These are phyloP conservation scores for Hyphopichia pseudoburtonii DNA, from an alignment of 1,139 yeast genomes.

Conservation along the genomic window DNA sequence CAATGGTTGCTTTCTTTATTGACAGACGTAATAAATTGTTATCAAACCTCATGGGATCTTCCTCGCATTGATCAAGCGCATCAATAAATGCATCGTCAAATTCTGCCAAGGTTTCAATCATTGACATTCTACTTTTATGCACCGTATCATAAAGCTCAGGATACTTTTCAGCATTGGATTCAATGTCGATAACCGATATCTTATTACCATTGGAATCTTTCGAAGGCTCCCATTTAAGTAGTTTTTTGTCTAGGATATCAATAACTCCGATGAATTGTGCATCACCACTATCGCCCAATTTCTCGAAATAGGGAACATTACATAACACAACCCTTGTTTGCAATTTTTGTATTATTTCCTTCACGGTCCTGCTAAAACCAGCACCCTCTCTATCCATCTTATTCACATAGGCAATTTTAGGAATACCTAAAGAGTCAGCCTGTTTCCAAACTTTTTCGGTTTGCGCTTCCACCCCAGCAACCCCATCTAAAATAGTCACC, in stretches of 20 bases:
- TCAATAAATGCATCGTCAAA: slow-evolving; percentile 76
- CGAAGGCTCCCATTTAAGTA: slow-evolving; percentile 59
- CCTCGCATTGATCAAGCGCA: slow-evolving; percentile 69
- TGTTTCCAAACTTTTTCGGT: slow-evolving; percentile 97
- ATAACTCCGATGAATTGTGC: slow-evolving; percentile 72
- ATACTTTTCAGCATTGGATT: slow-evolving; percentile 22
- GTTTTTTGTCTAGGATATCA: slow-evolving; percentile 70
- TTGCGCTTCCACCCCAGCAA: slow-evolving; percentile 98
- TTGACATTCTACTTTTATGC: slow-evolving; percentile 62
- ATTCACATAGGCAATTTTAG: slow-evolving; percentile 77
- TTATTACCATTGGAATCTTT: slow-evolving; percentile 52
- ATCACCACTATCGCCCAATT: slow-evolving; percentile 35
- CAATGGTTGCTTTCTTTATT: slow-evolving; percentile 61
- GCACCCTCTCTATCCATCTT: slow-evolving; percentile 98
- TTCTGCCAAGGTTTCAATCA: slow-evolving; percentile 83
- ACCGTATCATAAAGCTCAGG: slow-evolving; percentile 50
- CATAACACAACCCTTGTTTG: slow-evolving; percentile 72
- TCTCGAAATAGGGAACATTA: slow-evolving; percentile 72
- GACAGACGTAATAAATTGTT: slow-evolving; percentile 51
- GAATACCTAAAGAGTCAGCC: slow-evolving; percentile 65
- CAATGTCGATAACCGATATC: slow-evolving; percentile 50
- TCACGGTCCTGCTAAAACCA: slow-evolving; percentile 86
- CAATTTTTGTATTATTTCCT: slow-evolving; percentile 77
- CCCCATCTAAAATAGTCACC: slow-evolving; percentile 88
- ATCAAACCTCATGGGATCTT: slow-evolving; percentile 67